Conservation (phyloP, 2,329 filamentous ascomycete species). For the Aspergillus hiratsukae region DNA sequence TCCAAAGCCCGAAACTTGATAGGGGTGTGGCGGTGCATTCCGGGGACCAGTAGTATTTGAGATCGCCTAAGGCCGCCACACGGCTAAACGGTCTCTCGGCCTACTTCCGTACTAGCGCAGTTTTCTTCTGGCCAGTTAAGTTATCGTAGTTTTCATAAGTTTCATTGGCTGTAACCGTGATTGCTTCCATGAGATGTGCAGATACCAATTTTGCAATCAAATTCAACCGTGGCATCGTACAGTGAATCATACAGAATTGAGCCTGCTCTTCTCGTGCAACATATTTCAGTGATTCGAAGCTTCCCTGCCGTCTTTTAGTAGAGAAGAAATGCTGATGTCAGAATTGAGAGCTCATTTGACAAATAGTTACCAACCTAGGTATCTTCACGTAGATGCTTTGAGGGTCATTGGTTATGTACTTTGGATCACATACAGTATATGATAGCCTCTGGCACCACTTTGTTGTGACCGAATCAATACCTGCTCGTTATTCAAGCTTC, state of each 20-base stretch:
- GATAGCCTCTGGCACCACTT: no score
- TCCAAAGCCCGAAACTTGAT: slow-evolving; percentile 13
- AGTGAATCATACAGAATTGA: no score
- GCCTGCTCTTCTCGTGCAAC: no score
- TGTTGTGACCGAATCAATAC: no score
- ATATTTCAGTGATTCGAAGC: no score
- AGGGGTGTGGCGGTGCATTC: slow-evolving; percentile 27
- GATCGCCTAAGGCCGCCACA: not conserved
- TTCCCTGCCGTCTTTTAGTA: not conserved
- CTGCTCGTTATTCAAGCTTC: no score
- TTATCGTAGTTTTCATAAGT: not conserved
- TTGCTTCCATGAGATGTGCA: not conserved
- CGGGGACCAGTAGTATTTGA: not conserved
- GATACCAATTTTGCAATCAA: no score
- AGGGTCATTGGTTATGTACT: no score
- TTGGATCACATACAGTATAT: no score
- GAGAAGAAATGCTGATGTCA: not conserved
- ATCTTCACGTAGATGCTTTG: no score
- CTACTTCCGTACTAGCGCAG: not conserved
- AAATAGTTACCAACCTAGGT: no score
- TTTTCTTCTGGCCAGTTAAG: not conserved
- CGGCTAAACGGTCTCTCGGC: not conserved
- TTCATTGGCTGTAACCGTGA: not conserved
- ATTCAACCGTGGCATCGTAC: no score
- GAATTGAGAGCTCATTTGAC: not conserved